Evolutionary conservation across 2,329 filamentous ascomycete species (phyloP), one percentile per base, ranked within the genome.

Genomic region (Penicillium rolfsii): DNA sequence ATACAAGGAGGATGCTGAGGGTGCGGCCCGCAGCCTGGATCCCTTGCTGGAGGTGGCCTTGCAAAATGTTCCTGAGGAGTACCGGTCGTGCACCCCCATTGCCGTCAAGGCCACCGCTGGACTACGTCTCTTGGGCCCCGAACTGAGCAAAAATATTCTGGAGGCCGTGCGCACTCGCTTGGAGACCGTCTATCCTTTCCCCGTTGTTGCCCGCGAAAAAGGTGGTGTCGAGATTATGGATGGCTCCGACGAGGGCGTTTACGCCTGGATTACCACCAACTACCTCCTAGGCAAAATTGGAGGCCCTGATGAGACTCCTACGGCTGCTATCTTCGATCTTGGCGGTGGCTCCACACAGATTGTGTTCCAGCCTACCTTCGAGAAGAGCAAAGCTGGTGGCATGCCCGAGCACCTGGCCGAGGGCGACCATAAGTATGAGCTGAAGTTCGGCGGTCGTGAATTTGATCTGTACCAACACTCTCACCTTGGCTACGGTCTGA

Each of bases 41-140:
- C 82, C 87, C 61, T 85, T 99, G 50, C 87, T 99, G 86, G 87
- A 94, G 49, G 90, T 92, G 49, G 95, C 96, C 24, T 83, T 99
- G 80, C 81, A 89, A 69, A 87, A 84, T 43, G 93, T 99, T 5
- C 96, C 95, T 52, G 90, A 96, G 61, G 89, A 90, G 72, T 87
- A 97, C 74, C 94, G 95, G 80, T 82, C 85, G n/a, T 99, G 95
- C 84, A 91, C 91, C 50, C 95, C 95, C 7, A 83, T 99, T 63
- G 94, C 95, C n/a, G 94, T 99, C 66, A 99, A 99, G 82, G 95
- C 95, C 46, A 99, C 95, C 1, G 95, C 95, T 64, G 95, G 95
- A 69, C 84, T 99, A 64, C 90, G 95, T 73, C 87, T 96, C 77
- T 84, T 98, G 61, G 95, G 94, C 22, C 78, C 84, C 11, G 89